These are phyloP conservation scores for Lumnitzera racemosa DNA, from an alignment of 345 rosid genomes.

Conservation along the genomic window DNA sequence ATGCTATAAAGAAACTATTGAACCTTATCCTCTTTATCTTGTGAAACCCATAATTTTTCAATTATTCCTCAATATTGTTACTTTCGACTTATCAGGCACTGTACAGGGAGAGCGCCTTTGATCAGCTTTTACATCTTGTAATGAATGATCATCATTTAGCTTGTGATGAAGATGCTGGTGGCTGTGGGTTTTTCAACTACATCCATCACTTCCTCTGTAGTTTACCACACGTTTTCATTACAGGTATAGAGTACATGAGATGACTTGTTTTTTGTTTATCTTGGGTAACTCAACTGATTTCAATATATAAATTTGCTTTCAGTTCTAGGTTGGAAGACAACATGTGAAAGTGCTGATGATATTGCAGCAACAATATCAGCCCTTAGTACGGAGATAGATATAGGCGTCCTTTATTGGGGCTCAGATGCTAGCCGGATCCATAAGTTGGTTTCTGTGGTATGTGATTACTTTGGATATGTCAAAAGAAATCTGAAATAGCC, in stretches of 20 bases:
- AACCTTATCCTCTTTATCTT: conserved; percentile 4
- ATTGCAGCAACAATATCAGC: conserved; percentile 81
- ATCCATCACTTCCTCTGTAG: conserved; percentile 69
- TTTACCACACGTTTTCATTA: conserved; percentile 72
- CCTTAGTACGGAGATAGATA: conserved; percentile 70
- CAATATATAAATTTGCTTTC: conserved; percentile 13
- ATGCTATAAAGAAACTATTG: conserved; percentile 5
- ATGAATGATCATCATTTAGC: conserved; percentile 91
- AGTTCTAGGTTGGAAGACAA: conserved; percentile 98
- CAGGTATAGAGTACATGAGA: conserved; percentile 40
- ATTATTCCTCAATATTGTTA: background rate
- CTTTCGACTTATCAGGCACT: conserved; percentile 38
- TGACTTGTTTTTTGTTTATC: conserved; percentile 7
- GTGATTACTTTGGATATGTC: background rate
- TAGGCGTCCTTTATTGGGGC: conserved; percentile 77
- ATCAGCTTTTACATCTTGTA: conserved; percentile 60
- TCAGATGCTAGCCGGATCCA: conserved; percentile 55
- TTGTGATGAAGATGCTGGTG: conserved; percentile 78
- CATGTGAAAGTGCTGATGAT: conserved; percentile 77
- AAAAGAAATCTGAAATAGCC: no score
- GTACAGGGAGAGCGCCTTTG: conserved; percentile 72
- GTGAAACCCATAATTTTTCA: background rate
- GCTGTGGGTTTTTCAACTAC: conserved; percentile 83
- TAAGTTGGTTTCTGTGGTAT: conserved; percentile 85
- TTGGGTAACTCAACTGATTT: conserved; percentile 6